Percentiles rank a stretch among this genome's conserved stretches.
Evolutionary conservation across 352 stramenopile species (phyloP).

Genomic region (Pythium coloratum): DNA sequence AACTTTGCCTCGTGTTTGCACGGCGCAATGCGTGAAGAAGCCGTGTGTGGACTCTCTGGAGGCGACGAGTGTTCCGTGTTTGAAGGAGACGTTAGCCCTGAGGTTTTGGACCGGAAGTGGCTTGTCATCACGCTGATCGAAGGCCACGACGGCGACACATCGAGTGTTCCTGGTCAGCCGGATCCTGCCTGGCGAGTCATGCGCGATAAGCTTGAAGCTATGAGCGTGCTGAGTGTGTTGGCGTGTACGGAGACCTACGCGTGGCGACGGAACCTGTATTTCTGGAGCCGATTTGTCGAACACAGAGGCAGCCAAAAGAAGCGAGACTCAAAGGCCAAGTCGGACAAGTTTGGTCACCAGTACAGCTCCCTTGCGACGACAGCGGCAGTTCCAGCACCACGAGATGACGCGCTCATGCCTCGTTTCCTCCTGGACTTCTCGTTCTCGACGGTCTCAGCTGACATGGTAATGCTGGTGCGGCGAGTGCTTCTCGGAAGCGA

Average conservation of each 20-base stretch:
- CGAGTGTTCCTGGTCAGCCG: background rate
- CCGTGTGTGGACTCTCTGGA: background rate
- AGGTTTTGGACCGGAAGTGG: background rate
- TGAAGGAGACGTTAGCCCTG: background rate
- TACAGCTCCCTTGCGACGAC: background rate
- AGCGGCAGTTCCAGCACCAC: background rate
- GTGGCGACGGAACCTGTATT: conserved; percentile 14
- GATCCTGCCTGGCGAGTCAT: conserved; percentile 10
- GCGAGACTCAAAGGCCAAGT: background rate
- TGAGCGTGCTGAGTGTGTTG: conserved; percentile 21
- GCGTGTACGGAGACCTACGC: conserved; percentile 18
- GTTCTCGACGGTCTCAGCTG: conserved; percentile 27
- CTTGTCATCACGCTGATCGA: background rate
- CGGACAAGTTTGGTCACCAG: background rate
- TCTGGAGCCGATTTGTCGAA: conserved; percentile 19
- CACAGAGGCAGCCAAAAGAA: background rate
- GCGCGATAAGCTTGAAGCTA: conserved; percentile 20
- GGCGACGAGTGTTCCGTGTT: background rate
- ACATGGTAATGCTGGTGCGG: conserved; percentile 32
- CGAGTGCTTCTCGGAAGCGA: conserved; percentile 27
- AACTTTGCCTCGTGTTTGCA: background rate
- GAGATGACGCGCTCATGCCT: conserved; percentile 30
- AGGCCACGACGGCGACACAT: background rate
- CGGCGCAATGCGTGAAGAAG: background rate
- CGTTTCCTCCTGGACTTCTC: conserved; percentile 45